These are phyloP conservation scores for Blastocystis hominis DNA, from an alignment of 352 stramenopile species.

Conservation along the genomic window DNA sequence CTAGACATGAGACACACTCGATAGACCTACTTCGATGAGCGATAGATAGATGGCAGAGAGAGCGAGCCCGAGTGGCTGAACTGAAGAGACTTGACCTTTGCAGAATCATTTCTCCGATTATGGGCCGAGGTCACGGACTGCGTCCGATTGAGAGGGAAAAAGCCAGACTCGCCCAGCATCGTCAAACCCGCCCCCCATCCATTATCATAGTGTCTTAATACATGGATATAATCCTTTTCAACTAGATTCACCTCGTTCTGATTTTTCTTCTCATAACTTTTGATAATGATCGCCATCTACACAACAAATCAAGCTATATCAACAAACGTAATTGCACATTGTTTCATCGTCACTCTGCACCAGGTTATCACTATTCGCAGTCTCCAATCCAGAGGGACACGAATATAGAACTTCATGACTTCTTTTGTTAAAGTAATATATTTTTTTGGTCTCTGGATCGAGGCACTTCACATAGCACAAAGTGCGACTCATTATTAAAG, in stretches of 20 bases:
- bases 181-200: slow-evolving; percentile 4
- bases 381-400: background rate
- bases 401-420: background rate
- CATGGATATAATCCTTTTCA: background rate
- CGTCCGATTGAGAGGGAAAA: background rate
- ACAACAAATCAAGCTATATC: background rate
- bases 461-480: slow-evolving; percentile 32
- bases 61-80: background rate
- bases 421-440: slow-evolving; percentile 39
- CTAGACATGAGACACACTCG: background rate
- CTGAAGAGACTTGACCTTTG: background rate
- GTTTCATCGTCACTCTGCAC: background rate
- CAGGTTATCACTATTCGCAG: background rate
- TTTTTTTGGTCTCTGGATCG: background rate
- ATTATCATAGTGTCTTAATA: background rate
- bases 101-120: background rate
- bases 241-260: background rate
- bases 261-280: background rate
- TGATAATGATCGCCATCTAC: background rate
- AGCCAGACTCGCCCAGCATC: background rate
- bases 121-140: background rate
- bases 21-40: background rate
- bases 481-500: background rate
- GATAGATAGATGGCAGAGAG: background rate
- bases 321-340: slow-evolving; percentile 24